A percentile compares a stretch with the other conserved stretches of the same genome.
Evolutionary conservation across 2,329 filamentous ascomycete genomes (phyloP).

Genomic region (Aspergillus thermomutatus): DNA sequence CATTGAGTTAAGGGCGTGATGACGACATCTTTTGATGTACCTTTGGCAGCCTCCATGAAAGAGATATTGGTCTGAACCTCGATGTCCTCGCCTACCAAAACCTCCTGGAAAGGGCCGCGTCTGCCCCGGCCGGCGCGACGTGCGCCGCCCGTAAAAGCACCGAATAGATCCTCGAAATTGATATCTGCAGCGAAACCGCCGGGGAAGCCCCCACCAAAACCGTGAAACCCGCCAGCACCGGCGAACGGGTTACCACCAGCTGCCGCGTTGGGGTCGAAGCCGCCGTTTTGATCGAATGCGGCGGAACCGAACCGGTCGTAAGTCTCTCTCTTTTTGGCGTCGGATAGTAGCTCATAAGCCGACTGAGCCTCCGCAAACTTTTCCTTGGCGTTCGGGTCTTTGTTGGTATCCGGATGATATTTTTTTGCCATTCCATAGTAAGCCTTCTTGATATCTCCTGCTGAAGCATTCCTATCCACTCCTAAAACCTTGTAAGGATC

Average conservation of each 20-base stretch:
- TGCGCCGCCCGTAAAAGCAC: slow-evolving; percentile 69
- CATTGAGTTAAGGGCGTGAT: slow-evolving; percentile 81
- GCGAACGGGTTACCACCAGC: slow-evolving; percentile 53
- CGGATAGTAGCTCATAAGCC: slow-evolving; percentile 89
- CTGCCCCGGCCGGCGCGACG: slow-evolving; percentile 51
- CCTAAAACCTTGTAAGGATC: slow-evolving; percentile 88
- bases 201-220: slow-evolving; percentile 49
- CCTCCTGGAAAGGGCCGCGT: slow-evolving; percentile 73
- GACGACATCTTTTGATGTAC: slow-evolving; percentile 79
- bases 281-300: slow-evolving; percentile 63
- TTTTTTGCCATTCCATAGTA: slow-evolving; percentile 98
- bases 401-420: slow-evolving; percentile 97
- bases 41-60: slow-evolving; percentile 95
- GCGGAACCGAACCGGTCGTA: slow-evolving; percentile 88
- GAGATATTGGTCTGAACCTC: slow-evolving; percentile 90
- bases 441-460: slow-evolving; percentile 92
- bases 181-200: slow-evolving; percentile 75
- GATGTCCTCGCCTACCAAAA: slow-evolving; percentile 91
- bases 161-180: slow-evolving; percentile 95
- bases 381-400: slow-evolving; percentile 88
- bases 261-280: slow-evolving; percentile 71
- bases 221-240: slow-evolving; percentile 59
- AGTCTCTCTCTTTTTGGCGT: slow-evolving; percentile 87
- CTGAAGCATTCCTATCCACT: slow-evolving; percentile 74
- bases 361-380: slow-evolving; percentile 90